Conservation (phyloP, 2,329 filamentous ascomycete genomes). For the Chrysoporthe austroafricana region DNA sequence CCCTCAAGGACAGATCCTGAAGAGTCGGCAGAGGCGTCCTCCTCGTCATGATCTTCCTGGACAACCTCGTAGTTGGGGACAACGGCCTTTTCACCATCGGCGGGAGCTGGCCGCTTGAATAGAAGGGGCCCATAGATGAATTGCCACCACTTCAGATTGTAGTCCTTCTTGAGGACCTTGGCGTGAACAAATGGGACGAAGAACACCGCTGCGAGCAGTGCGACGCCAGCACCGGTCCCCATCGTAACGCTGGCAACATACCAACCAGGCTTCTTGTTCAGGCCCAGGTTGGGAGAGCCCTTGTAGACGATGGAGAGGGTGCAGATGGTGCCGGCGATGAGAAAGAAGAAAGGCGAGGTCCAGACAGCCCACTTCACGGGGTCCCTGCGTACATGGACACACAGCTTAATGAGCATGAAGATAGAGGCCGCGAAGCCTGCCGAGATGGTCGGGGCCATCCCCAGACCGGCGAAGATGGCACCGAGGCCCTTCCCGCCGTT, state of each 20-base stretch:
- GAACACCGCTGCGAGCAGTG: slow-evolving; percentile 65
- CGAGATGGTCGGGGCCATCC: slow-evolving; percentile 71
- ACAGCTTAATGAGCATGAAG: slow-evolving; percentile 42
- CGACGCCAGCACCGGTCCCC: slow-evolving; percentile 64
- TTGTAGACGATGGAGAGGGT: slow-evolving; percentile 82
- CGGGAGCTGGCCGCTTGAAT: slow-evolving; percentile 60
- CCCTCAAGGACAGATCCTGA: slow-evolving; percentile 27
- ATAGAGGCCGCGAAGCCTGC: slow-evolving; percentile 49
- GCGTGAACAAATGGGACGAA: slow-evolving; percentile 73
- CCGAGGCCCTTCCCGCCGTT: slow-evolving; percentile 69
- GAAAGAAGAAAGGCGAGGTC: slow-evolving; percentile 76
- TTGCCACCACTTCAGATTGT: slow-evolving; percentile 65
- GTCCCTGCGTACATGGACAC: slow-evolving; percentile 73
- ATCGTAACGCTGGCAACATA: slow-evolving; percentile 70
- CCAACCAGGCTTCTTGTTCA: slow-evolving; percentile 68
- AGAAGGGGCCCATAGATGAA: slow-evolving; percentile 66
- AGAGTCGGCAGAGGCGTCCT: slow-evolving; percentile 31
- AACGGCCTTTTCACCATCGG: slow-evolving; percentile 57
- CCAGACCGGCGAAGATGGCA: slow-evolving; percentile 72
- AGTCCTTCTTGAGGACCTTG: slow-evolving; percentile 70
- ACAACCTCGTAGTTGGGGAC: slow-evolving; percentile 80
- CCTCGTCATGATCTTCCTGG: slow-evolving; percentile 62
- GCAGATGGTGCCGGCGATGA: slow-evolving; percentile 74
- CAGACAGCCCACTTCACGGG: slow-evolving; percentile 74
- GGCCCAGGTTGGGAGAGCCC: slow-evolving; percentile 70